Percentiles rank a stretch among this genome's conserved stretches.
phyloP scores from a whole-genome alignment of 441 rosid genomes.

The Arabidopsis lyrata region DNA sequence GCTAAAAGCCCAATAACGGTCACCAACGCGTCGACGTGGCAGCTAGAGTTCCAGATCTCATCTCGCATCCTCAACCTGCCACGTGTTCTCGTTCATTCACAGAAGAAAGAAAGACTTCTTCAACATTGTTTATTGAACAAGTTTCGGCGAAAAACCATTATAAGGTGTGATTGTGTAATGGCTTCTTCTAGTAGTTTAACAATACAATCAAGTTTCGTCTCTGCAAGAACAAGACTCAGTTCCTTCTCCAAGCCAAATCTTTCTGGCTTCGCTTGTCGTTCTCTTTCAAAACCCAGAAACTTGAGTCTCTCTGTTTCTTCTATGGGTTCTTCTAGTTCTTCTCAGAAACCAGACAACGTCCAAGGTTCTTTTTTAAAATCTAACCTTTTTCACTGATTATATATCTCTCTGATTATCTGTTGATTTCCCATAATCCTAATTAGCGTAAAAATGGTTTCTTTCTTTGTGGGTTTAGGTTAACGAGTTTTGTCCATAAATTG shows the following conservation, averaged over 20 bases:
- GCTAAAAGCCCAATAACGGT: not conserved
- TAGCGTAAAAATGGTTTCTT: not conserved
- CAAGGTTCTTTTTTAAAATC: constrained; percentile 9
- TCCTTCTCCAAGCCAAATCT: constrained; percentile 34
- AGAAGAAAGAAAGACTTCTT: constrained; percentile 26
- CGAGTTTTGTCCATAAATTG: not conserved
- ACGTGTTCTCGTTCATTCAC: constrained; percentile 15
- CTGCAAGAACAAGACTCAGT: constrained; percentile 28
- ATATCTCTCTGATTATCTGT: not conserved
- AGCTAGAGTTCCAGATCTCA: constrained; percentile 35
- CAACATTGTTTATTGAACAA: constrained; percentile 13
- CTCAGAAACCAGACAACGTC: constrained; percentile 66
- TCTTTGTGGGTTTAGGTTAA: constrained; percentile 10
- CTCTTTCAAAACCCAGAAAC: constrained; percentile 39
- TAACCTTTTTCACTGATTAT: not conserved
- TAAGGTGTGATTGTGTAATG: constrained; percentile 20
- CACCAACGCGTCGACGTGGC: constrained; percentile 35
- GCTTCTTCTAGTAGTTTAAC: constrained; percentile 41
- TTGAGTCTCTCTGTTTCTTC: constrained; percentile 51
- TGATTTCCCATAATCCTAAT: not conserved
- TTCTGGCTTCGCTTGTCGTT: constrained; percentile 28
- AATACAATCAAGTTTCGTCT: constrained; percentile 35
- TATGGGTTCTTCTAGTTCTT: constrained; percentile 85
- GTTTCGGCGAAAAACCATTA: not conserved
- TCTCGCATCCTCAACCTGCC: constrained; percentile 31